Conservation (phyloP, 164 flowering plant species). For the Dillenia suffruticosa region DNA sequence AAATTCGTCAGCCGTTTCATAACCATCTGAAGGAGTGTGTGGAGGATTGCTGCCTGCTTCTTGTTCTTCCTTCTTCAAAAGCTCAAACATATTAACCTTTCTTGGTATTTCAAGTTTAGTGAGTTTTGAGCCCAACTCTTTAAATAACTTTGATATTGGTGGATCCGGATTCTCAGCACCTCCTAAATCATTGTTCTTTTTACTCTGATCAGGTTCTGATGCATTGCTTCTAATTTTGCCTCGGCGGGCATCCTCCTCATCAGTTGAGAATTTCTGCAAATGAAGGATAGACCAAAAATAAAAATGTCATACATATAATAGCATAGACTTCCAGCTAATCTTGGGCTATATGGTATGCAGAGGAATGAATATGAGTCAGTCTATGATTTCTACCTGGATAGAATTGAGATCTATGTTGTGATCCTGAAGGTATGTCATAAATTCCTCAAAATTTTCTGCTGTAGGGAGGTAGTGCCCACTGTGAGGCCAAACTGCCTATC, state of each 20-base stretch:
- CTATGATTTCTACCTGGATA: constrained; percentile 56
- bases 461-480: constrained; percentile 98
- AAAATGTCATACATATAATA: neutral
- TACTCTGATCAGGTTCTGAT: constrained; percentile 5
- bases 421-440: constrained; percentile 60
- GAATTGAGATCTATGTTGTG: constrained; percentile 58
- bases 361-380: neutral
- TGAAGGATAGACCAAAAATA: neutral
- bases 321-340: neutral
- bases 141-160: constrained; percentile 16
- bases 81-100: constrained; percentile 18
- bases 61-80: constrained; percentile 17
- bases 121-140: constrained; percentile 18
- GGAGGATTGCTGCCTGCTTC: neutral
- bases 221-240: constrained; percentile 9
- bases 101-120: constrained; percentile 39
- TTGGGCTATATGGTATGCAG: neutral
- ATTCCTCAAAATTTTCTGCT: constrained; percentile 79
- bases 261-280: constrained; percentile 52
- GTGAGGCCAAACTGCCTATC: constrained; percentile 95
- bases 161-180: constrained; percentile 3
- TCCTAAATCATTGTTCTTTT: constrained; percentile 5
- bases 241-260: constrained; percentile 38
- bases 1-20: constrained; percentile 54
- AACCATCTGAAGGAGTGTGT: constrained; percentile 27